These are phyloP conservation scores for Podaxis sp. DNA, from an alignment of 768 basidiomycete species.

Conservation along the genomic window DNA sequence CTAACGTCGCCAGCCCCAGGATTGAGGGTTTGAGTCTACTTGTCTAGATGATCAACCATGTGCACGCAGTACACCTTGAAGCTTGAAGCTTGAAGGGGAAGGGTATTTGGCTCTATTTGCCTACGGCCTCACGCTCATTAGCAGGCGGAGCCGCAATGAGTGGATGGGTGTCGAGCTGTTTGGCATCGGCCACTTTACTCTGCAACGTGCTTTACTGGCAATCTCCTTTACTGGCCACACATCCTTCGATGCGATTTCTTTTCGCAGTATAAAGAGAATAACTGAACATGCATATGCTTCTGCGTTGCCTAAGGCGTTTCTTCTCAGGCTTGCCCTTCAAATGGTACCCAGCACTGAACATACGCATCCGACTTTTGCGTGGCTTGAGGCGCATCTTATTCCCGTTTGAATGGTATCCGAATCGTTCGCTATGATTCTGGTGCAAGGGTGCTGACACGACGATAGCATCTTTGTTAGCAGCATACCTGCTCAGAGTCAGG, in stretches of 20 bases:
- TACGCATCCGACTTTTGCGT: conserved; percentile 12
- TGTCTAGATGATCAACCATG: no score
- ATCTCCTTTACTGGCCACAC: not conserved
- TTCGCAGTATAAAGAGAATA: not conserved
- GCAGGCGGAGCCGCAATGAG: conserved; percentile 3
- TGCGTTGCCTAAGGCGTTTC: conserved; percentile 12
- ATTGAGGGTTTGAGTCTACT: no score
- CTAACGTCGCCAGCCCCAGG: no score
- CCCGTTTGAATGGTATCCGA: conserved; percentile 17
- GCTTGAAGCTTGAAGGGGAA: no score
- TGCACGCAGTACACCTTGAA: no score
- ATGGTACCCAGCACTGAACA: not conserved
- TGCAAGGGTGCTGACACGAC: conserved; percentile 18
- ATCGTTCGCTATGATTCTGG: not conserved
- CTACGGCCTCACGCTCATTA: not conserved
- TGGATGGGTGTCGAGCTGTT: not conserved
- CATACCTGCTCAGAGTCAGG: conserved; percentile 15
- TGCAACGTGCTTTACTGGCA: not conserved
- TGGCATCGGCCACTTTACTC: not conserved
- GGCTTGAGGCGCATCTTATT: conserved; percentile 11
- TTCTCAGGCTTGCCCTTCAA: not conserved
- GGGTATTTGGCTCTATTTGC: not conserved
- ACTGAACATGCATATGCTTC: conserved; percentile 9
- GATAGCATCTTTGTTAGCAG: conserved; percentile 25
- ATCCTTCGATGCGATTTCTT: conserved; percentile 1